These are phyloP conservation scores for Tricholoma terreum DNA, from an alignment of 768 basidiomycete genomes.

Conservation along the genomic window DNA sequence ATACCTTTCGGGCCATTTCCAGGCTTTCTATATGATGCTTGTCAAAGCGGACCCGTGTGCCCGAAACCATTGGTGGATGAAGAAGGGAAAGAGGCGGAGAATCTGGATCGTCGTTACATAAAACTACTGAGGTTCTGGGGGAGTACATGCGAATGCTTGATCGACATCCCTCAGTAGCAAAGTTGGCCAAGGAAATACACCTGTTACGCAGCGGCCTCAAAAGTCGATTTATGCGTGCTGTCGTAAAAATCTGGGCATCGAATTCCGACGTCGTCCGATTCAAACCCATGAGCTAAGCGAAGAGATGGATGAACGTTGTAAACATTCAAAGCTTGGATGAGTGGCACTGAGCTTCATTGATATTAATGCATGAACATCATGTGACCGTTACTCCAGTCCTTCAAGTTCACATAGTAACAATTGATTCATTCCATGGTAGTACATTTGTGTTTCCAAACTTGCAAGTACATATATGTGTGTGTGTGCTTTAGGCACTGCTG, in stretches of 20 bases:
- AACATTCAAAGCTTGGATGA: too few species aligned
- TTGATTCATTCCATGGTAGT: too few species aligned
- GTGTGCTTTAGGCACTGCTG: constrained; percentile 37
- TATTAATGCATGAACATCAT: background rate
- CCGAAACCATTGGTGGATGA: constrained; percentile 32
- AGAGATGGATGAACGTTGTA: too few species aligned
- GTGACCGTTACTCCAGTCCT: background rate
- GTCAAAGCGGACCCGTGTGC: constrained; percentile 31
- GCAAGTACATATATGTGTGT: background rate
- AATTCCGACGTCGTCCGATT: background rate
- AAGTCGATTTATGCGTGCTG: constrained; percentile 20
- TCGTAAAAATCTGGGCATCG: constrained; percentile 13
- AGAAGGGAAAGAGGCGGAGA: constrained; percentile 37
- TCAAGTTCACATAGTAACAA: too few species aligned
- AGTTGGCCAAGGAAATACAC: constrained; percentile 18
- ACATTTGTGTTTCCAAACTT: too few species aligned
- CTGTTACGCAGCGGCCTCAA: constrained; percentile 22
- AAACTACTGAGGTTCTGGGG: background rate
- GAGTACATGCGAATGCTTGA: constrained; percentile 1
- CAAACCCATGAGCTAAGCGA: background rate
- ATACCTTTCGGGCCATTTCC: constrained; percentile 45
- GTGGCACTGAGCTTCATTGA: too few species aligned
- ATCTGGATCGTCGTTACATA: background rate
- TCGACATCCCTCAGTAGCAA: constrained; percentile 1
- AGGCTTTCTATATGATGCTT: constrained; percentile 30